Base-by-base conservation (phyloP, 2,329 filamentous ascomycete genomes). In the Chaetothyriales sp. region DNA sequence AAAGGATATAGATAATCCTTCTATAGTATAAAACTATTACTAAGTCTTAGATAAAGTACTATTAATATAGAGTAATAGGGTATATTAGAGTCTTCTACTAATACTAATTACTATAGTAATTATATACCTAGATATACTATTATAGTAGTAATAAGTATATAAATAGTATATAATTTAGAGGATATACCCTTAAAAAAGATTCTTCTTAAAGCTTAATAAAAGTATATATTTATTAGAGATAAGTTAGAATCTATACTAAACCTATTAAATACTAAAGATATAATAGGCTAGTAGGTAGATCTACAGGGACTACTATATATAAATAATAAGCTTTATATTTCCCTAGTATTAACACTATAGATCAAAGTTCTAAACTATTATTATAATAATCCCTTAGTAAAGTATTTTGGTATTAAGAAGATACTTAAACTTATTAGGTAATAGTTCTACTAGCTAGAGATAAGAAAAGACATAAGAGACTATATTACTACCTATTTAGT, bases 311-410 rank as follows among this genome's bases (percentile, higher is more conserved):
- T 52, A 29, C 19, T 52, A 49, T 25, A 33, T 9, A 10, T n/a
- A 8, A 33, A 49, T 15, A 43, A 40, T 20, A 2, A 18, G 4
- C 19, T 52, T 15, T 54, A 54, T 52, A 44, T 54, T 6, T 25
- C 25, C 9, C 19, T 49, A 15, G 29, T 49, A 19, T 29, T 10
- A 40, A 22, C 29, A 9, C 52, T 47, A 20, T 18, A 22, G 22
- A 33, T 13, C 20, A 18, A 54, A 22, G 53, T 54, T 19, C 20
- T 54, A 9, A 8, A 43, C 33, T 19, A 46, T 7, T 46, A 46
- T 46, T 45, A 54, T 48, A 43, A 54, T 49, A 37, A 54, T 46
- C 46, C 29, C 3, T 52, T 49, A 18, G 48, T 15, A 46, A 37
- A 44, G 15, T 45, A 55, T 37, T 53, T 50, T 44, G 44, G 43